These are phyloP conservation scores for Galerina sulciceps DNA, from an alignment of 768 basidiomycete genomes.

Conservation along the genomic window DNA sequence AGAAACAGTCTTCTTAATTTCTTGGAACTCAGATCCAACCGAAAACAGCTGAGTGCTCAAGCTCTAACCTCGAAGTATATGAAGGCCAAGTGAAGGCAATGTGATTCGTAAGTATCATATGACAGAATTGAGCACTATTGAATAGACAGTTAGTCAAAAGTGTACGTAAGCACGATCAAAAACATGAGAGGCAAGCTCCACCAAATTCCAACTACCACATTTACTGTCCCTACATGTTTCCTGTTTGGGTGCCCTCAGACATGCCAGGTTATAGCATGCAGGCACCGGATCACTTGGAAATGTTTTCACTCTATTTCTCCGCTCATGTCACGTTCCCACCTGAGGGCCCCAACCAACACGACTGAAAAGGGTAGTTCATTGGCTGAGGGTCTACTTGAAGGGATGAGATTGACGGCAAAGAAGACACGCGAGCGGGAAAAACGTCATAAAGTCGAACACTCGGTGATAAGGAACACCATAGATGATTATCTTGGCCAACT, in stretches of 20 bases:
- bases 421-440: background rate
- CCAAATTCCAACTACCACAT: no score
- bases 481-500: conserved; percentile 63
- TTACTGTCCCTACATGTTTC: background rate
- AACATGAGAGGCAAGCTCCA: no score
- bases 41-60: background rate
- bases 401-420: background rate
- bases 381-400: background rate
- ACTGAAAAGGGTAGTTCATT: background rate
- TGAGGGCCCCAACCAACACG: background rate
- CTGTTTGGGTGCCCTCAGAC: background rate
- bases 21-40: background rate
- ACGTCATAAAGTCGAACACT: background rate
- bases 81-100: no score
- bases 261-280: background rate
- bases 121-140: no score
- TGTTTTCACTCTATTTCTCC: conserved; percentile 1
- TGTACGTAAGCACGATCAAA: conserved; percentile 3
- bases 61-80: no score
- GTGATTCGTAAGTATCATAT: no score
- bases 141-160: background rate
- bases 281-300: background rate
- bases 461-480: conserved; percentile 24
- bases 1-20: background rate
- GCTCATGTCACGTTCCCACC: background rate